Evolutionary conservation across 768 basidiomycete species (phyloP).

Genomic region (Mycena galopus): DNA sequence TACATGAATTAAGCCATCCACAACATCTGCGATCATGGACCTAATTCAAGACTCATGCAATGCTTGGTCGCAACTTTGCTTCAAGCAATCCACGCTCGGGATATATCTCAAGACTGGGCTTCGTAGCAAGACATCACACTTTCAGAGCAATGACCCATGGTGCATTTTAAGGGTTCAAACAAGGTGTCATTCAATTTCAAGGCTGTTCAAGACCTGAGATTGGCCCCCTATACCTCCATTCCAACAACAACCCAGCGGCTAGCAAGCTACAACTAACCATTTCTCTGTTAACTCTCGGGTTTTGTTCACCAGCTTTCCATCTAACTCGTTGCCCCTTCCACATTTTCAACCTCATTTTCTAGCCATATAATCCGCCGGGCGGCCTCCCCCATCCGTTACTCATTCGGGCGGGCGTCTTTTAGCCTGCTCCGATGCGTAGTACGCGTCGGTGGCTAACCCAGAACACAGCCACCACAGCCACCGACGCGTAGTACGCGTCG

Average conservation of each 20-base stretch:
- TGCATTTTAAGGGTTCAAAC: not conserved
- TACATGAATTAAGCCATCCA: not conserved
- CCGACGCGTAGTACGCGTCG: no score
- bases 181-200: not conserved
- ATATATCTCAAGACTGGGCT: not conserved
- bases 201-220: not conserved
- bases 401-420: no score
- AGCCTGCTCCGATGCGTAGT: no score
- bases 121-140: not conserved
- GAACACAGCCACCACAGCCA: no score
- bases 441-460: no score
- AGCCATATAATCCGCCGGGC: no score
- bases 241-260: not conserved
- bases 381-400: no score
- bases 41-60: not conserved
- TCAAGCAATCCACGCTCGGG: not conserved
- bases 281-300: no score
- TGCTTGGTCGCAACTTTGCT: not conserved
- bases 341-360: no score
- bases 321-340: no score
- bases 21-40: not conserved
- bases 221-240: not conserved
- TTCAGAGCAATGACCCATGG: not conserved
- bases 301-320: no score
- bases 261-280: not conserved